Evolutionary conservation across 495 filamentous ascomycete species (phyloP).

Genomic region (Penicillium crystallinum): DNA sequence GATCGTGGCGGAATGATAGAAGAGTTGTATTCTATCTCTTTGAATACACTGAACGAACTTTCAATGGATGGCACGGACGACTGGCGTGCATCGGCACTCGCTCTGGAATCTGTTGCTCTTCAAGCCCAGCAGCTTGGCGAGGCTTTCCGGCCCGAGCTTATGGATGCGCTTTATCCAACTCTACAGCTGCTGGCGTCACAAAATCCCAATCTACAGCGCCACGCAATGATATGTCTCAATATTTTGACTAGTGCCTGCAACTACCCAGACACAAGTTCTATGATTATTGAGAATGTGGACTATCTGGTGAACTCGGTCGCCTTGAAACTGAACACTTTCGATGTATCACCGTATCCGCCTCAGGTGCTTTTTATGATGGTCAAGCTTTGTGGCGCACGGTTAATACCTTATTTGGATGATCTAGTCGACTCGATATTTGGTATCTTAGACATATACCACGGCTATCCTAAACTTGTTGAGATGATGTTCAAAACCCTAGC

Average conservation of each 20-base stretch:
- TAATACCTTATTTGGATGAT: slow-evolving; percentile 90
- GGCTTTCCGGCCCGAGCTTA: slow-evolving; percentile 76
- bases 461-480: slow-evolving; percentile 82
- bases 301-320: slow-evolving; percentile 94
- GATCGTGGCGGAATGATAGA: slow-evolving; percentile 56
- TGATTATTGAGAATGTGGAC: slow-evolving; percentile 90
- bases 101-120: slow-evolving; percentile 68
- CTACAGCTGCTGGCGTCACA: slow-evolving; percentile 78
- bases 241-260: slow-evolving; percentile 68
- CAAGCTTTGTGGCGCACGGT: slow-evolving; percentile 68
- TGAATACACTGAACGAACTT: slow-evolving; percentile 53
- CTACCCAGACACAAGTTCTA: slow-evolving; percentile 66
- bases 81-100: slow-evolving; percentile 66
- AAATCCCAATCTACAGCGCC: slow-evolving; percentile 61
- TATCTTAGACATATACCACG: slow-evolving; percentile 87
- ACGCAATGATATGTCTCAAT: slow-evolving; percentile 82
- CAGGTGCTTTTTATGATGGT: slow-evolving; percentile 95
- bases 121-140: slow-evolving; percentile 60
- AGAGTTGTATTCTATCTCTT: slow-evolving; percentile 74
- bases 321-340: slow-evolving; percentile 82
- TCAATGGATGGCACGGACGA: slow-evolving; percentile 51
- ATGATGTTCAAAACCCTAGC: slow-evolving; percentile 76
- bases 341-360: slow-evolving; percentile 85
- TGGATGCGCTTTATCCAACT: slow-evolving; percentile 87
- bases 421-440: slow-evolving; percentile 84